These are phyloP conservation scores for Fusarium robinianum DNA, from an alignment of 2,329 filamentous ascomycete species.

Conservation along the genomic window DNA sequence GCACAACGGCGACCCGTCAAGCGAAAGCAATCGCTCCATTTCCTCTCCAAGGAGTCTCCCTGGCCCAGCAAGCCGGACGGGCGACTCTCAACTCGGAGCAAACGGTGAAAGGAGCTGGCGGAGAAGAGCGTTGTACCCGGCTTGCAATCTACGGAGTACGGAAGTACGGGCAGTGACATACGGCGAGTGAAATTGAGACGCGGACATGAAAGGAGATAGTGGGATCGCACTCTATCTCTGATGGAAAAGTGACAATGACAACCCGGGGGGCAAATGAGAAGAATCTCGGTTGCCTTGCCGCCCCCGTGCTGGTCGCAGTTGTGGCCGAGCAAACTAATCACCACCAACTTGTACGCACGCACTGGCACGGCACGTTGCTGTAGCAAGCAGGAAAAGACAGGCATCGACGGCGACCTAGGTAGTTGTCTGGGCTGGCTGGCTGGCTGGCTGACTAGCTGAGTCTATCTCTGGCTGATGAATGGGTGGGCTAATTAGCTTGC, in stretches of 20 bases:
- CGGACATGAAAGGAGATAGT: not conserved
- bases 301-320: slow-evolving; percentile 18
- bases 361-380: too few relatives aligned
- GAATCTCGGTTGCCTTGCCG: slow-evolving; percentile 15
- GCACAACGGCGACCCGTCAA: slow-evolving; percentile 11
- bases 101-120: slow-evolving; percentile 1
- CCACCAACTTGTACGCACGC: too few relatives aligned
- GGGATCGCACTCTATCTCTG: slow-evolving; percentile 13
- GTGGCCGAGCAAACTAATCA: slow-evolving; percentile 12
- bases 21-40: slow-evolving; percentile 20
- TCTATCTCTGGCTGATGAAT: too few relatives aligned
- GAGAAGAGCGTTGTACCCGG: not conserved
- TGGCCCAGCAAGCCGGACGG: slow-evolving; percentile 6
- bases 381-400: too few relatives aligned
- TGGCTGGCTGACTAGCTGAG: too few relatives aligned
- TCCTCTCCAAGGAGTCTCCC: slow-evolving; percentile 5
- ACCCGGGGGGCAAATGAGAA: slow-evolving; percentile 18
- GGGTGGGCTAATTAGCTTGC: not conserved
- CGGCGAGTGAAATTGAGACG: not conserved
- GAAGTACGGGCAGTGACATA: slow-evolving; percentile 11
- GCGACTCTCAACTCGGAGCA: slow-evolving; percentile 2
- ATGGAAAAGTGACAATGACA: slow-evolving; percentile 25
- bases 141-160: not conserved
- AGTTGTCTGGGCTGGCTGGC: too few relatives aligned
- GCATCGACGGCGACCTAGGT: too few relatives aligned